Conservation (phyloP, 768 basidiomycete species). For the Psilocybe tampanensis region DNA sequence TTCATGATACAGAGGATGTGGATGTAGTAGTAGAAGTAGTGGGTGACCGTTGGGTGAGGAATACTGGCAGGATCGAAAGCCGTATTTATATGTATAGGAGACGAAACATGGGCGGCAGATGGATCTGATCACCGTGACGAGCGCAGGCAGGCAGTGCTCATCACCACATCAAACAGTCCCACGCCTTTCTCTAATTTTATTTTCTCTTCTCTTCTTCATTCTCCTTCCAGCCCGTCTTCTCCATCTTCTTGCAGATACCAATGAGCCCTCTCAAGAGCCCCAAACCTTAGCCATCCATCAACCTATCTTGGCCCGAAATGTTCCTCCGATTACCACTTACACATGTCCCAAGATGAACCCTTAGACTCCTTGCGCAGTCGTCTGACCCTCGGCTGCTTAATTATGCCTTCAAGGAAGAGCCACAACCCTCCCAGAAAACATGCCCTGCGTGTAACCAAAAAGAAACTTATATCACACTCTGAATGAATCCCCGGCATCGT, state of each 20-base stretch:
- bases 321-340: background rate
- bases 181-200: constrained; percentile 1
- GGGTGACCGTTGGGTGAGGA: constrained; percentile 25
- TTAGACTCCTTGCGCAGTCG: background rate
- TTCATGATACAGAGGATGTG: constrained; percentile 20
- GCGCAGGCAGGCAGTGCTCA: background rate
- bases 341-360: background rate
- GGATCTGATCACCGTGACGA: too few relatives aligned
- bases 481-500: background rate
- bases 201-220: background rate
- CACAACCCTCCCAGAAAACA: background rate
- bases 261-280: background rate
- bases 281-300: background rate
- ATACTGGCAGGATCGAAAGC: background rate
- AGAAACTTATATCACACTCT: too few relatives aligned
- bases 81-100: constrained; percentile 18
- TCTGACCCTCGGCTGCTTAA: background rate
- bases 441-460: background rate
- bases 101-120: constrained; percentile 9
- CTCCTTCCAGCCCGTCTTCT: background rate
- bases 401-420: background rate
- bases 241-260: background rate
- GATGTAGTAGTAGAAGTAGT: constrained; percentile 1
- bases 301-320: constrained; percentile 1
- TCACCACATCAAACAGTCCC: background rate